These are phyloP conservation scores for Hypoxylon sp. DNA, from an alignment of 2,329 filamentous ascomycete genomes.

Conservation along the genomic window DNA sequence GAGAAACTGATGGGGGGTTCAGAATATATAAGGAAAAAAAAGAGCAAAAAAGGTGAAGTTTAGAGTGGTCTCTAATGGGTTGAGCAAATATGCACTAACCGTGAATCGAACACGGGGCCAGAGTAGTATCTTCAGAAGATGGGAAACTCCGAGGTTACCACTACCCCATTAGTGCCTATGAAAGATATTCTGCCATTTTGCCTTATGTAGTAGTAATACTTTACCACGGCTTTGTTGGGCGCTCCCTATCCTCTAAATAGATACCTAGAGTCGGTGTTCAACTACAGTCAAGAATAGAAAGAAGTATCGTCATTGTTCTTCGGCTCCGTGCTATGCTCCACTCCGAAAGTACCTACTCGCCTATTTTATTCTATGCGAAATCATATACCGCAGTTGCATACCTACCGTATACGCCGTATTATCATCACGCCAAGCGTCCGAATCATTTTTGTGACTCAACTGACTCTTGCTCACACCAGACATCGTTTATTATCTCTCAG, in stretches of 20 bases:
- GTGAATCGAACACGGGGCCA: slow-evolving; percentile 48
- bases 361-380: neutral
- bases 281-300: neutral
- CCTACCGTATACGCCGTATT: slow-evolving; percentile 31
- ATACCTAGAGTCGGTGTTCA: neutral
- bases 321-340: neutral
- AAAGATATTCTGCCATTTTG: neutral
- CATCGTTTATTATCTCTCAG: neutral
- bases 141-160: slow-evolving; percentile 48
- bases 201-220: slow-evolving; percentile 3
- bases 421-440: slow-evolving; percentile 8
- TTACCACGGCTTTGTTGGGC: neutral
- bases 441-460: slow-evolving; percentile 18
- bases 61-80: slow-evolving; percentile 41
- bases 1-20: too few species aligned
- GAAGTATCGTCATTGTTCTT: neutral
- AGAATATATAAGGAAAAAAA: too few species aligned
- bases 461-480: neutral
- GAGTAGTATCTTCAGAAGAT: slow-evolving; percentile 44
- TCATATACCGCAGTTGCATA: slow-evolving; percentile 3
- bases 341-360: neutral
- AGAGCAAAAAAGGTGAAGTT: neutral
- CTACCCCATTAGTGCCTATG: slow-evolving; percentile 45
- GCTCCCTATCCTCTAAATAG: neutral
- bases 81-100: slow-evolving; percentile 41